Evolutionary conservation across 441 rosid species (phyloP).

Genomic region (Daphne laureola): DNA sequence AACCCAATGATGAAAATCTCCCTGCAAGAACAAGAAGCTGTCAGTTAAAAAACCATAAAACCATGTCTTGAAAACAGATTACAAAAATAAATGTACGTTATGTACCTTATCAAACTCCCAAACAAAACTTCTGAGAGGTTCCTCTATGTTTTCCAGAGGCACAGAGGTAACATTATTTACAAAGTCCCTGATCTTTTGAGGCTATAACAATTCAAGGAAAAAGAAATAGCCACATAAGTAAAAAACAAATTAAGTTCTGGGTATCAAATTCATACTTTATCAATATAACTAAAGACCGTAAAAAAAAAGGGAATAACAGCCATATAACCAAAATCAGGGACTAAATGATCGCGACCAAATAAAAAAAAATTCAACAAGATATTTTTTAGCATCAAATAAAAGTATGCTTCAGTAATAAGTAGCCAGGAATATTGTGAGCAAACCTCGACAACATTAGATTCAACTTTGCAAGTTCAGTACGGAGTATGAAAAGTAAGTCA

Average conservation of each 20-base stretch:
- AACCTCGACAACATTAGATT: neutral
- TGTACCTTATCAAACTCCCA: slow-evolving; percentile 95
- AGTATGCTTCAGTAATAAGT: neutral
- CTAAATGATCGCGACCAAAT: neutral
- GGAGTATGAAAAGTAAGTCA: no score
- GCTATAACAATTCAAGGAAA: slow-evolving; percentile 42
- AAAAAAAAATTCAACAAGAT: neutral
- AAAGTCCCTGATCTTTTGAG: slow-evolving; percentile 86
- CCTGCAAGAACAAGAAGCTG: slow-evolving; percentile 41
- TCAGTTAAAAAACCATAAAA: neutral
- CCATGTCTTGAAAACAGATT: neutral
- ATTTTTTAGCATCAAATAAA: neutral
- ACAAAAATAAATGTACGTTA: slow-evolving; percentile 11
- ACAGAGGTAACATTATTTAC: slow-evolving; percentile 56
- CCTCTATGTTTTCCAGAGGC: slow-evolving; percentile 74
- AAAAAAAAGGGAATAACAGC: slow-evolving; percentile 1
- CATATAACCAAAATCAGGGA: neutral
- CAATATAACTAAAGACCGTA: neutral
- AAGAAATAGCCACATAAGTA: slow-evolving; percentile 10
- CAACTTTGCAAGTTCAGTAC: no score
- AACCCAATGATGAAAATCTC: slow-evolving; percentile 99
- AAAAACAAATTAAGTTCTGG: slow-evolving; percentile 3
- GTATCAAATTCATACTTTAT: slow-evolving; percentile 9
- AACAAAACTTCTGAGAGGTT: slow-evolving; percentile 60
- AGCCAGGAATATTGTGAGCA: neutral